These are phyloP conservation scores for Hericium alpestre DNA, from an alignment of 768 basidiomycete genomes.

Conservation along the genomic window DNA sequence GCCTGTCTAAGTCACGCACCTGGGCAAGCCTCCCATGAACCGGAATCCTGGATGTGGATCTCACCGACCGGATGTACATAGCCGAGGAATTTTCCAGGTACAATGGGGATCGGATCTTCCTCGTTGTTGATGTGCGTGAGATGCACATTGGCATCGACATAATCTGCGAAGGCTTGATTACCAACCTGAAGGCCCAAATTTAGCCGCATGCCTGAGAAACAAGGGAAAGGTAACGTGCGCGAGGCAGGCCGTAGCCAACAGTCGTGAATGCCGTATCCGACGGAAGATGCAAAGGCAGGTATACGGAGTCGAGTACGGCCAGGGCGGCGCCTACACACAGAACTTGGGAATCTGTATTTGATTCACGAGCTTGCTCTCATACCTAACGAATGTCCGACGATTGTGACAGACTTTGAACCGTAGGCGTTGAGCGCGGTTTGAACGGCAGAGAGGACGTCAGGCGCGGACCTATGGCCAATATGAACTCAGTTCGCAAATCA, in stretches of 20 bases:
- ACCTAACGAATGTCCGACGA: constrained; percentile 27
- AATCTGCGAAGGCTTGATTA: constrained; percentile 24
- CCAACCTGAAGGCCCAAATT: constrained; percentile 38
- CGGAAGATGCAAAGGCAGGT: constrained; percentile 14
- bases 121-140: constrained; percentile 27
- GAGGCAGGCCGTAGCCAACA: constrained; percentile 17
- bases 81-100: constrained; percentile 40
- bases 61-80: constrained; percentile 44
- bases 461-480: constrained; percentile 27
- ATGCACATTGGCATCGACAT: constrained; percentile 13
- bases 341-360: neutral
- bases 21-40: constrained; percentile 31
- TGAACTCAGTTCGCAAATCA: constrained; percentile 16
- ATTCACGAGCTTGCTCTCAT: constrained; percentile 9
- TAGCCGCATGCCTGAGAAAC: constrained; percentile 16
- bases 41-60: constrained; percentile 35
- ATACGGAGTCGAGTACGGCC: constrained; percentile 18
- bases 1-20: constrained; percentile 12
- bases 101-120: constrained; percentile 38
- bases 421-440: constrained; percentile 25
- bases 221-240: constrained; percentile 10
- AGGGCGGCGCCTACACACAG: constrained; percentile 13
- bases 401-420: constrained; percentile 29
- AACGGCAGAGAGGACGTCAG: constrained; percentile 27
- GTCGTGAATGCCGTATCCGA: constrained; percentile 5